These are phyloP conservation scores for Aquilaria malaccensis DNA, from an alignment of 345 rosid genomes.

Conservation along the genomic window DNA sequence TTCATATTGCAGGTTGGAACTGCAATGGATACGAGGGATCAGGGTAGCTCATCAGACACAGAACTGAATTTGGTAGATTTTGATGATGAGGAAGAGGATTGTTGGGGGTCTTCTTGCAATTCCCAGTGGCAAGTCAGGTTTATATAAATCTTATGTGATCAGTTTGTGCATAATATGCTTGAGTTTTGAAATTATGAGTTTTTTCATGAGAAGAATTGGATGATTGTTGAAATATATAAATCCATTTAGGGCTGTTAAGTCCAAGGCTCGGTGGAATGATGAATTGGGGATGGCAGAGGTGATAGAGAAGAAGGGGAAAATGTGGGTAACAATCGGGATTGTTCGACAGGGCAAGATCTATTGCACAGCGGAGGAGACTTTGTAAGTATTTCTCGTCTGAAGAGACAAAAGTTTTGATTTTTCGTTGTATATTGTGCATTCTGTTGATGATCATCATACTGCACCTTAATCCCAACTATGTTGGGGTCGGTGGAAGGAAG, in stretches of 20 bases:
- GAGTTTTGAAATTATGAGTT: not conserved
- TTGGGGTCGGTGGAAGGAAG: no score
- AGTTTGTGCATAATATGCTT: not conserved
- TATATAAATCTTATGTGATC: not conserved
- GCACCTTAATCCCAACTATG: no score
- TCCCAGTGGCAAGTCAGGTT: slow-evolving; percentile 25
- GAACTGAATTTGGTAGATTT: slow-evolving; percentile 7
- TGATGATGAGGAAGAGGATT: slow-evolving; percentile 17
- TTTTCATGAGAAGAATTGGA: not conserved
- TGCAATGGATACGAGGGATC: slow-evolving; percentile 7
- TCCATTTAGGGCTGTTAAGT: slow-evolving; percentile 38
- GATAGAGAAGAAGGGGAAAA: slow-evolving; percentile 62
- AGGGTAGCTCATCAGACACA: slow-evolving; percentile 9
- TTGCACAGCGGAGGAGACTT: slow-evolving; percentile 66
- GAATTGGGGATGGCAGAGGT: slow-evolving; percentile 60
- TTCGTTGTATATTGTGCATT: no score
- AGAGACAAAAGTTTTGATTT: no score
- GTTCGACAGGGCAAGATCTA: slow-evolving; percentile 44
- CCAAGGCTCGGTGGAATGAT: slow-evolving; percentile 60
- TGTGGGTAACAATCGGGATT: slow-evolving; percentile 80
- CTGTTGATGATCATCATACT: no score
- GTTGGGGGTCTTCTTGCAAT: slow-evolving; percentile 6
- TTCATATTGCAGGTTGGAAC: no score
- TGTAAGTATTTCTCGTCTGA: slow-evolving; percentile 35
- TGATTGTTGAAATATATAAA: not conserved